Evolutionary conservation across 2,329 filamentous ascomycete genomes (phyloP).

Genomic region (Didymella exigua): DNA sequence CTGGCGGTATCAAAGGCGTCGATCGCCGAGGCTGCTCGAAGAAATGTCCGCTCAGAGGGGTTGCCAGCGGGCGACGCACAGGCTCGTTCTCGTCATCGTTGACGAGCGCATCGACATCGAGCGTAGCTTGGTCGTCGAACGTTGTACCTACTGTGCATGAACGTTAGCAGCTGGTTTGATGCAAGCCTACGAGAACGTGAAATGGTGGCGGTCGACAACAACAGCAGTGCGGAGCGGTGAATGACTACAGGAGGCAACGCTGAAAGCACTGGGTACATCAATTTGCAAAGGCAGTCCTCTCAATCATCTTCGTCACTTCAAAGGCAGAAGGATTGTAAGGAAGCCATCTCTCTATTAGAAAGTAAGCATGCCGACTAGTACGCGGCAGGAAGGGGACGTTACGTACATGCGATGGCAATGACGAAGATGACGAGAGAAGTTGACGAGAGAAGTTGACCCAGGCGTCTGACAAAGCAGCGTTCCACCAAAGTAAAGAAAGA

Average conservation of each 20-base stretch:
- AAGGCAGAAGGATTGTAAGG: conserved; percentile 37
- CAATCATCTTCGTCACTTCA: conserved; percentile 50
- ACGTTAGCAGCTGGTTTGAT: conserved; percentile 49
- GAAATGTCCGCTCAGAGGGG: conserved; percentile 30
- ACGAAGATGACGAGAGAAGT: conserved; percentile 53
- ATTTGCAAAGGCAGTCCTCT: conserved; percentile 35
- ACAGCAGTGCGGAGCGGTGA: conserved; percentile 21
- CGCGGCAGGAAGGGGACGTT: conserved; percentile 50
- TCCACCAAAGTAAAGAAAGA: conserved; percentile 38
- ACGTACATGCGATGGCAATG: conserved; percentile 54
- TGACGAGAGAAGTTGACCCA: conserved; percentile 48
- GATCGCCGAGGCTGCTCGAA: conserved; percentile 48
- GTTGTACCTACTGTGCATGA: conserved; percentile 64
- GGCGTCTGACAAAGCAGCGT: conserved; percentile 44
- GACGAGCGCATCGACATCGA: conserved; percentile 71
- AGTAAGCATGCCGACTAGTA: conserved; percentile 48
- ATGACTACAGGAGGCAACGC: conserved; percentile 18
- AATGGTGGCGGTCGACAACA: conserved; percentile 7
- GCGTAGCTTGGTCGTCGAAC: conserved; percentile 64
- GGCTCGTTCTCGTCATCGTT: conserved; percentile 56
- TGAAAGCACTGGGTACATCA: conserved; percentile 39
- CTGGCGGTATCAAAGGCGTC: conserved; percentile 55
- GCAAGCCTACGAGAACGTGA: background rate
- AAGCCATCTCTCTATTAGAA: conserved; percentile 51
- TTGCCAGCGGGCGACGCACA: conserved; percentile 37